Conservation (phyloP, 75 land plant genomes). For the Cryptomeria japonica region DNA sequence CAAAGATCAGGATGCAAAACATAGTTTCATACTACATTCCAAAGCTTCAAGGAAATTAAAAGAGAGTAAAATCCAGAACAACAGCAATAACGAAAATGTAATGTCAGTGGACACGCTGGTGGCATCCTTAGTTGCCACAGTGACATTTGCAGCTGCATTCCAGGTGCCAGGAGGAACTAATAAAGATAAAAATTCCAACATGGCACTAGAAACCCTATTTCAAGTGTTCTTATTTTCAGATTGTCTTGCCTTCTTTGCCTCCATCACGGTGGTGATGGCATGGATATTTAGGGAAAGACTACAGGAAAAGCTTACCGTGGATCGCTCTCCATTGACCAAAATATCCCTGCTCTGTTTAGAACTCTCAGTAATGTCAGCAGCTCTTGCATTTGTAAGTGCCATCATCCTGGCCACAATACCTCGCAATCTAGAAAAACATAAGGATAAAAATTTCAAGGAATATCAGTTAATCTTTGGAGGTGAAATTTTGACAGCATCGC, state of each 20-base stretch:
- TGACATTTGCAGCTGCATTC: not conserved
- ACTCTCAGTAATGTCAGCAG: not conserved
- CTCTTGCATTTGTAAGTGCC: too few species aligned
- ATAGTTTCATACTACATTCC: not conserved
- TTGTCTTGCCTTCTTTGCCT: not conserved
- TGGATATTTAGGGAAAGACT: not conserved
- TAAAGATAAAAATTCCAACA: not conserved
- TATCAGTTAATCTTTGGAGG: not conserved
- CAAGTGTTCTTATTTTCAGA: not conserved
- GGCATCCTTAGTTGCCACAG: not conserved
- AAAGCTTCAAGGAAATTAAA: not conserved
- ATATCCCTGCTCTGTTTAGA: not conserved
- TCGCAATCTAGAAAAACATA: not conserved
- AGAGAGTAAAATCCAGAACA: not conserved
- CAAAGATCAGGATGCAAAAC: not conserved
- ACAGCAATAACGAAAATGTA: not conserved
- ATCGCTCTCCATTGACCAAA: not conserved
- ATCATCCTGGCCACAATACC: not conserved
- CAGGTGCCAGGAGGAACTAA: not conserved
- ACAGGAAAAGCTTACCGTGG: too few species aligned
- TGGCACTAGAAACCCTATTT: not conserved
- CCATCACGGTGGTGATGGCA: not conserved
- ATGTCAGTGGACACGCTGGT: not conserved
- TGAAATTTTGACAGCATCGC: not conserved
- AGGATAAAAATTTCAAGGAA: too few species aligned